Percentiles rank a stretch among this genome's conserved stretches.
Evolutionary conservation across 345 rosid species (phyloP).

Genomic region (Pseudoturritis turrita): DNA sequence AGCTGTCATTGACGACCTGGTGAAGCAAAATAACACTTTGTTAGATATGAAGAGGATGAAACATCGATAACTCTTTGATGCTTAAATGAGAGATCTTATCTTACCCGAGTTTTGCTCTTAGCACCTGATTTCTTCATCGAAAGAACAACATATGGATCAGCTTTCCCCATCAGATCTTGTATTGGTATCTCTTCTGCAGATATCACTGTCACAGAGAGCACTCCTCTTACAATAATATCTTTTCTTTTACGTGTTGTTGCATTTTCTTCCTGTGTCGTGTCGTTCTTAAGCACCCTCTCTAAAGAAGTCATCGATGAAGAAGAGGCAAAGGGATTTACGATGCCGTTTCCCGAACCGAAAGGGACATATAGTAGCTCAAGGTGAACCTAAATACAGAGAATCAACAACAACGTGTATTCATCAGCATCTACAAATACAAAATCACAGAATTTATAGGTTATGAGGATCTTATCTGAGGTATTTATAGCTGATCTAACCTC

Average conservation of each 20-base stretch:
- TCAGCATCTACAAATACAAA: background rate
- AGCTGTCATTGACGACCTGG: slow-evolving; percentile 85
- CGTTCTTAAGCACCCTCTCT: slow-evolving; percentile 79
- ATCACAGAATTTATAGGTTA: background rate
- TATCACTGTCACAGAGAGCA: slow-evolving; percentile 78
- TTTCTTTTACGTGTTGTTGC: slow-evolving; percentile 46
- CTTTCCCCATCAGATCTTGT: slow-evolving; percentile 88
- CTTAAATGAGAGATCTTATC: slow-evolving; percentile 22
- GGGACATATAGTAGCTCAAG: slow-evolving; percentile 90
- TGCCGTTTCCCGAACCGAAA: slow-evolving; percentile 59
- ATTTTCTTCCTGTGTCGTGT: slow-evolving; percentile 47
- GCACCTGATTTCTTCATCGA: slow-evolving; percentile 83
- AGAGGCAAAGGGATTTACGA: slow-evolving; percentile 54
- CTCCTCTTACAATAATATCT: slow-evolving; percentile 92
- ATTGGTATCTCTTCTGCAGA: slow-evolving; percentile 90
- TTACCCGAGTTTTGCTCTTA: slow-evolving; percentile 75
- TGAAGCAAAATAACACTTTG: background rate
- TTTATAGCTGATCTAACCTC: slow-evolving; percentile 47
- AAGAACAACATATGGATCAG: slow-evolving; percentile 86
- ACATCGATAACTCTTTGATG: background rate
- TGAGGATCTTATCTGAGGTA: background rate
- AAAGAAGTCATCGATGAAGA: slow-evolving; percentile 68
- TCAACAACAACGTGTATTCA: background rate
- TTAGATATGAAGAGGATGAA: background rate
- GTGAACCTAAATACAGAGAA: slow-evolving; percentile 62